Evolutionary conservation across 331 rosid species (phyloP).

Genomic region (Arachis monticola): DNA sequence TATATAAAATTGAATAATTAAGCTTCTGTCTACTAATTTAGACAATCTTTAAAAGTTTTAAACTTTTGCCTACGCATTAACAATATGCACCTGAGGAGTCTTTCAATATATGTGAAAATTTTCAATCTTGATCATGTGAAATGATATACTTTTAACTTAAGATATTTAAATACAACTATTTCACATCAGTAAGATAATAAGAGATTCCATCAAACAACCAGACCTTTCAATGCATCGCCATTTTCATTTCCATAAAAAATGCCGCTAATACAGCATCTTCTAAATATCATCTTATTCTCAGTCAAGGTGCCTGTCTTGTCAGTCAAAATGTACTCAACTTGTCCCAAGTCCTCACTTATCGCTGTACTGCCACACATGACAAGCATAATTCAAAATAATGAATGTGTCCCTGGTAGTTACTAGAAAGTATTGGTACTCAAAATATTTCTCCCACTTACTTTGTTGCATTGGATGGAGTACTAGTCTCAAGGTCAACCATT

Average conservation of each 20-base stretch:
- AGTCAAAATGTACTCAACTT: constrained; percentile 99
- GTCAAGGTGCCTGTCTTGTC: constrained; percentile 99
- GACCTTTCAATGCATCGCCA: constrained; percentile 97
- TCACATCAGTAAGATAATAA: constrained; percentile 37
- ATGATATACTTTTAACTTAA: constrained; percentile 28
- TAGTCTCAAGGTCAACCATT: constrained; percentile 86
- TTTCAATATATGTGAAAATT: constrained; percentile 1
- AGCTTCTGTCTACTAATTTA: constrained; percentile 11
- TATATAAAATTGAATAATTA: background rate
- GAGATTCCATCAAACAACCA: constrained; percentile 46
- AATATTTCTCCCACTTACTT: constrained; percentile 68
- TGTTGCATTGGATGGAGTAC: constrained; percentile 89
- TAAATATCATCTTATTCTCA: constrained; percentile 94
- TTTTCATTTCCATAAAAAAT: constrained; percentile 87
- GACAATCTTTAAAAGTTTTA: constrained; percentile 25
- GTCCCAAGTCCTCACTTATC: constrained; percentile 99
- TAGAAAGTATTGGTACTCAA: constrained; percentile 31
- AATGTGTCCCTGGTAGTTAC: constrained; percentile 25
- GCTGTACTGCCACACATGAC: constrained; percentile 96
- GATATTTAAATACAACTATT: constrained; percentile 24
- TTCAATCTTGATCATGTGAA: constrained; percentile 10
- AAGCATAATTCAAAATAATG: constrained; percentile 49
- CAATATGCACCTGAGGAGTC: background rate
- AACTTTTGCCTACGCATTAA: constrained; percentile 3
- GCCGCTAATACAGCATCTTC: constrained; percentile 89